Conservation (phyloP, 1,284 basidiomycete species). For the Heliocybe sulcata region DNA sequence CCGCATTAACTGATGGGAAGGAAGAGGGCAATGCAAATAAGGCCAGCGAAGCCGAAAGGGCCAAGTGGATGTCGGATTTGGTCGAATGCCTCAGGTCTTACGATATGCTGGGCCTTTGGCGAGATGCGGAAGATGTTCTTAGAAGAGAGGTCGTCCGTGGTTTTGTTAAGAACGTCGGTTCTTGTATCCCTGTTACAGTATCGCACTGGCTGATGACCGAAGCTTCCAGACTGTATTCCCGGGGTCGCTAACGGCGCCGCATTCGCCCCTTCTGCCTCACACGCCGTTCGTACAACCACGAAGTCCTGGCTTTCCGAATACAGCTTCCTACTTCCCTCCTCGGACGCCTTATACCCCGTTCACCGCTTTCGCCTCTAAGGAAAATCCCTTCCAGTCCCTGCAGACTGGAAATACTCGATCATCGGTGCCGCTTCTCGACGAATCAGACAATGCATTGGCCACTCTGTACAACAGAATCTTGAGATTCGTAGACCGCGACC, state of each 20-base stretch:
- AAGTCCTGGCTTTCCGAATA: constrained; percentile 7
- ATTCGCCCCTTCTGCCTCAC: constrained; percentile 68
- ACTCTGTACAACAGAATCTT: constrained; percentile 77
- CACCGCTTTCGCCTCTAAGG: constrained; percentile 52
- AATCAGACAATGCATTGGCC: constrained; percentile 59
- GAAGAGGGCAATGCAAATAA: constrained; percentile 31
- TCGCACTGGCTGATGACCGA: constrained; percentile 1
- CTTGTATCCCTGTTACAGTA: background rate
- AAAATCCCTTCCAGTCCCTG: constrained; percentile 30
- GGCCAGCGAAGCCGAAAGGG: constrained; percentile 50
- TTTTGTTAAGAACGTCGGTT: constrained; percentile 69
- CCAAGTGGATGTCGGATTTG: constrained; percentile 55
- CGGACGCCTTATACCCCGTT: constrained; percentile 60
- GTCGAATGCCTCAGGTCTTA: constrained; percentile 81
- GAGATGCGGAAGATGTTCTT: constrained; percentile 82
- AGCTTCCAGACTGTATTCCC: constrained; percentile 59
- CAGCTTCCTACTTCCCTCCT: constrained; percentile 15
- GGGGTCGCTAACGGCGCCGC: constrained; percentile 58
- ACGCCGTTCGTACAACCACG: constrained; percentile 43
- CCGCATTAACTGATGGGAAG: constrained; percentile 38
- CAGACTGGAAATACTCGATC: constrained; percentile 6
- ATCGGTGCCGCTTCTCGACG: constrained; percentile 48
- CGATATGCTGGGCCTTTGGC: constrained; percentile 73
- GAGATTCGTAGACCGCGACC: constrained; percentile 69
- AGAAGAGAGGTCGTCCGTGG: constrained; percentile 60